These are phyloP conservation scores for Termitomyces sp. DNA, from an alignment of 768 basidiomycete genomes.

Conservation along the genomic window DNA sequence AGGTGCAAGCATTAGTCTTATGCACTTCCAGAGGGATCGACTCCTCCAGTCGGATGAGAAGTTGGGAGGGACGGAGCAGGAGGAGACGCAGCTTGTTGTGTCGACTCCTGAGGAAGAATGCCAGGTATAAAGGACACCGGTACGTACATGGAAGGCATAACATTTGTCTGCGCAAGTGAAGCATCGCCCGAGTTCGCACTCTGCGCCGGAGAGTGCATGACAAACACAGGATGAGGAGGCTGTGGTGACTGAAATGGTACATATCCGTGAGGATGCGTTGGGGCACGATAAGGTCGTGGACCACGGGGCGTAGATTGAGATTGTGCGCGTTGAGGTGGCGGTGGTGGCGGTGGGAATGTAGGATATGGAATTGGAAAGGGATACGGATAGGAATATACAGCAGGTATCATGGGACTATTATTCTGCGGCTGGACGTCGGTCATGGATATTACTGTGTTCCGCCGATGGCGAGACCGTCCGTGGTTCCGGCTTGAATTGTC, in stretches of 20 bases:
- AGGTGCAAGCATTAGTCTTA: neutral
- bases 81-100: neutral
- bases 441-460: slow-evolving; percentile 12
- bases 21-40: neutral
- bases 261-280: slow-evolving; percentile 26
- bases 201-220: slow-evolving; percentile 16
- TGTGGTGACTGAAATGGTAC: slow-evolving; percentile 28
- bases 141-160: slow-evolving; percentile 16
- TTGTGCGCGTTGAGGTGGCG: slow-evolving; percentile 6
- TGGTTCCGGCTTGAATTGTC: slow-evolving; percentile 6
- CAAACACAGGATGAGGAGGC: slow-evolving; percentile 18
- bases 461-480: slow-evolving; percentile 10
- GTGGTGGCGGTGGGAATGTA: slow-evolving; percentile 8
- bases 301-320: slow-evolving; percentile 18
- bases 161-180: slow-evolving; percentile 4
- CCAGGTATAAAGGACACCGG: slow-evolving; percentile 18
- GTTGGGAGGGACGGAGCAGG: neutral
- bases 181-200: slow-evolving; percentile 9
- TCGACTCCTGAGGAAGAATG: neutral
- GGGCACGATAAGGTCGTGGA: slow-evolving; percentile 18
- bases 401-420: slow-evolving; percentile 23
- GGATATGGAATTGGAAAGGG: slow-evolving; percentile 25
- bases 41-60: neutral
- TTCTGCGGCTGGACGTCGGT: slow-evolving; percentile 8
- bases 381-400: slow-evolving; percentile 31